A percentile compares a stretch with the other conserved stretches of the same genome.
Conservation (phyloP, 306 rosid genomes). For the Cucurbita ficifolia region DNA sequence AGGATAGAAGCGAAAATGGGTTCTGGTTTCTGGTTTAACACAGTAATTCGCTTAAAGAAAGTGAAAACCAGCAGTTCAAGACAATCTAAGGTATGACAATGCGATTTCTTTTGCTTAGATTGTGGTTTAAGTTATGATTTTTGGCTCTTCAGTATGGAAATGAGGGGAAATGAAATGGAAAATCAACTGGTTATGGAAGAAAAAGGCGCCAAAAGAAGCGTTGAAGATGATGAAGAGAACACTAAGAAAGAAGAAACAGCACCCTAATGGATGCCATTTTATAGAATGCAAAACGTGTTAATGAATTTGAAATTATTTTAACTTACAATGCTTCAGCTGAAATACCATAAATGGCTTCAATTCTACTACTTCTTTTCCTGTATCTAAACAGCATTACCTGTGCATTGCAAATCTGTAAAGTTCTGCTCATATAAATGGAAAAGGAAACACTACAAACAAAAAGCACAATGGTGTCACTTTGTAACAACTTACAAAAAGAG, state of each 20-base stretch:
- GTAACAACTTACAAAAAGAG: constrained; percentile 15
- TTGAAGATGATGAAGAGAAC: constrained; percentile 16
- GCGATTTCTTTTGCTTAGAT: not conserved
- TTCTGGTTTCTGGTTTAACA: constrained; percentile 86
- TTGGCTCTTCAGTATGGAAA: not conserved
- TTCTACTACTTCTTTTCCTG: not conserved
- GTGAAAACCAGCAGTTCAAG: constrained; percentile 44
- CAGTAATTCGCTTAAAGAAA: constrained; percentile 46
- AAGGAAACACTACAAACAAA: constrained; percentile 10
- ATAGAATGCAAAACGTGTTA: not conserved
- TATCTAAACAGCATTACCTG: not conserved
- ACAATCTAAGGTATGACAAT: constrained; percentile 44
- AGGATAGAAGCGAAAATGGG: constrained; percentile 44
- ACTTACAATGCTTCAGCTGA: not conserved
- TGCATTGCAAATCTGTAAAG: not conserved
- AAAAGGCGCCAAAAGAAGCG: constrained; percentile 7
- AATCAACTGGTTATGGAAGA: constrained; percentile 18
- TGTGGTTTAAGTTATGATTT: not conserved
- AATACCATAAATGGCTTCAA: not conserved
- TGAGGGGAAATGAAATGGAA: not conserved
- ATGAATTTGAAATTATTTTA: not conserved
- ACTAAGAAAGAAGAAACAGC: constrained; percentile 16
- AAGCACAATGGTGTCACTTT: constrained; percentile 8
- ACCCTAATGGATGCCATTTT: not conserved
- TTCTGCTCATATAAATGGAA: not conserved